Base-by-base conservation (phyloP, 441 rosid genomes). In the Sinapis alba region DNA sequence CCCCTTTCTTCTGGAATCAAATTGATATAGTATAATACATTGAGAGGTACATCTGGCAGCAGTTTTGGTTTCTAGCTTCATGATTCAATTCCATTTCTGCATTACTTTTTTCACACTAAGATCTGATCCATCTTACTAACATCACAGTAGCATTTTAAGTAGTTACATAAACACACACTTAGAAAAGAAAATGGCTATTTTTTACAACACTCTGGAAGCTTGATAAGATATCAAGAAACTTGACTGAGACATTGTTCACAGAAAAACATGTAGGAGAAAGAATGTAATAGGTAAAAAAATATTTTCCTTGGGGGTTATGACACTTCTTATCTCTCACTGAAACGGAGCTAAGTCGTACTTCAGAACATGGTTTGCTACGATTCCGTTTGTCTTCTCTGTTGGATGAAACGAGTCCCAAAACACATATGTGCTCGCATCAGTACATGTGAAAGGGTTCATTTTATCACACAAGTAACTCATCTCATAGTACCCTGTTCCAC, bases 331-430 rank as follows among this genome's bases (percentile, higher is more conserved):
- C 18, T 21, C 65, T 81, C 61, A 81, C 16, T 61, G 77, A 72
- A 88, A 84, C 72, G 65, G 74, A 64, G 81, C 59, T 54, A 88
- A 81, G 72, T 41, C 64, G 2, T 76, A 57, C 62, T 81, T 80
- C 16, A 88, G 34, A 58, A 78, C 26, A 62, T 88, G 56, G 71
- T 65, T 81, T 21, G 90, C 84, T 12, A 85, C 27, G 12, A 88
- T 84, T 10, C 38, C 2, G 19, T 65, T 85, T 18, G 89, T 82
- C 75, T 82, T 86, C 81, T 88, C 92, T 2, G 92, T 85, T 4
- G 89, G 88, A 68, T 88, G 92, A 73, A 88, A 86, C 32, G 92
- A 73, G 61, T 88, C 90, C 90, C 90, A 88, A 43, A 88, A 88
- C 12, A 86, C 83, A 65, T 82, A 88, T 38, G 68, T 75, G 62